Percentiles rank a stretch among this genome's conserved stretches.
These are phyloP conservation scores for Pholiota conissans DNA, from an alignment of 768 basidiomycete genomes.

Conservation along the genomic window DNA sequence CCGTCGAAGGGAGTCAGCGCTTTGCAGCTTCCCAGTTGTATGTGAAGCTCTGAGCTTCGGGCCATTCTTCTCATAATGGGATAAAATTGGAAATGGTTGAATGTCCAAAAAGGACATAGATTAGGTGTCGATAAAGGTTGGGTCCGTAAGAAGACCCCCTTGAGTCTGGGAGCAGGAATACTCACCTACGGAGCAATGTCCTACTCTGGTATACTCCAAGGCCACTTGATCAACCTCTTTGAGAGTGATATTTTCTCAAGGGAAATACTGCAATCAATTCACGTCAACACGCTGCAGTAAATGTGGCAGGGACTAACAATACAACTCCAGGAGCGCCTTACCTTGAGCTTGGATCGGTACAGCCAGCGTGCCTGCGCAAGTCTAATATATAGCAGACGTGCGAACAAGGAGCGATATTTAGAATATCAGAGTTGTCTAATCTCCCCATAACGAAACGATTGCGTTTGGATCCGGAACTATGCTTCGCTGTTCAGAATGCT, in stretches of 20 bases:
- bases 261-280: neutral
- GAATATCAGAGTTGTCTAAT: neutral
- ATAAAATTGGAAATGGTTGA: neutral
- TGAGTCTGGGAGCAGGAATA: neutral
- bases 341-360: neutral
- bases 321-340: neutral
- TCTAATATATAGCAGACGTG: neutral
- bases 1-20: no score
- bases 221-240: neutral
- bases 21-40: neutral
- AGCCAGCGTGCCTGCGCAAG: neutral
- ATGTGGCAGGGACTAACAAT: neutral
- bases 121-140: neutral
- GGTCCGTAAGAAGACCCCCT: neutral
- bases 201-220: neutral
- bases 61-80: neutral
- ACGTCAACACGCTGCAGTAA: neutral
- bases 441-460: neutral
- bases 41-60: neutral
- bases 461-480: neutral
- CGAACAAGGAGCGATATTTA: neutral
- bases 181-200: neutral
- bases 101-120: neutral
- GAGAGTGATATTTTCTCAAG: neutral
- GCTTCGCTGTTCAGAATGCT: neutral